Conservation (phyloP, 2,329 filamentous ascomycete genomes). For the Claviceps monticola region DNA sequence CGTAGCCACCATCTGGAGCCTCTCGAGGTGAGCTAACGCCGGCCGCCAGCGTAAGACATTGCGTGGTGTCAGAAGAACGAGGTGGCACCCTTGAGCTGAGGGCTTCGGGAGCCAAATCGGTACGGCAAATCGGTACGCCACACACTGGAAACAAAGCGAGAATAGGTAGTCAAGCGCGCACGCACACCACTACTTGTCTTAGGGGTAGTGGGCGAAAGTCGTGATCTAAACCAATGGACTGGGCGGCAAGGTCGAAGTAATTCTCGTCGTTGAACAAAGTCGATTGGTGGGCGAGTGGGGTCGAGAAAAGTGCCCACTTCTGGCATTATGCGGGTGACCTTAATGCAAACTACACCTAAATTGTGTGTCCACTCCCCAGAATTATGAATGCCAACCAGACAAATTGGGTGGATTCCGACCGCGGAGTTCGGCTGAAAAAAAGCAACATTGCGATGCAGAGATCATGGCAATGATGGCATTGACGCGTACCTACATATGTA, state of each 20-base stretch:
- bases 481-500: too few species aligned
- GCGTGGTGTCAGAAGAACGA: not conserved
- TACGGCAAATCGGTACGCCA: not conserved
- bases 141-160: not conserved
- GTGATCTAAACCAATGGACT: not conserved
- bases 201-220: not conserved
- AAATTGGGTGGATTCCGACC: too few species aligned
- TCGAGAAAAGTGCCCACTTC: not conserved
- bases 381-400: too few species aligned
- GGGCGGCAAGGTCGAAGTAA: not conserved
- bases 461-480: too few species aligned
- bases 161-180: not conserved
- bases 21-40: not conserved
- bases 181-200: not conserved
- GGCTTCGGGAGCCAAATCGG: slow-evolving; percentile 4
- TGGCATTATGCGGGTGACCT: too few species aligned
- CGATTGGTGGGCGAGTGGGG: not conserved
- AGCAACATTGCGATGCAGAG: too few species aligned
- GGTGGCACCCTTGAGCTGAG: not conserved
- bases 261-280: not conserved
- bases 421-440: too few species aligned
- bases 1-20: not conserved
- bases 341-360: too few species aligned
- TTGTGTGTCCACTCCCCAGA: too few species aligned
- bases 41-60: not conserved